A percentile compares a stretch with the other conserved stretches of the same genome.
These are phyloP conservation scores for Sordariomycetes sp. DNA, from an alignment of 2,329 filamentous ascomycete species.

Conservation along the genomic window DNA sequence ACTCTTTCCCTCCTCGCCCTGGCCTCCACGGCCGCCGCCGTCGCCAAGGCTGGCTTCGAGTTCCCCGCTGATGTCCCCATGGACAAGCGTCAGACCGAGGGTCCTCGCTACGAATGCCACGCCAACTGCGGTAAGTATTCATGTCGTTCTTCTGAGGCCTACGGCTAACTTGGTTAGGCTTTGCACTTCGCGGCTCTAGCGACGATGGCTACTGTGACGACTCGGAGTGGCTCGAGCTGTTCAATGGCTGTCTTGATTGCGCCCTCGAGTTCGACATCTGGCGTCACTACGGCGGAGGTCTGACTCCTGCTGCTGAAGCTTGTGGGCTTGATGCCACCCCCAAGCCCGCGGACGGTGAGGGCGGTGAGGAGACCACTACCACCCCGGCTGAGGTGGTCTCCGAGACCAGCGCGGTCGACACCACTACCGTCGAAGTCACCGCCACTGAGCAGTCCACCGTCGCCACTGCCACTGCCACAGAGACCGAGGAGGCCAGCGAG, in stretches of 20 bases:
- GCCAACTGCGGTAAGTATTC: slow-evolving; percentile 35
- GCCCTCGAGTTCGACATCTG: slow-evolving; percentile 32
- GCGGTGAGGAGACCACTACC: slow-evolving; percentile 6
- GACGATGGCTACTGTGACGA: slow-evolving; percentile 19
- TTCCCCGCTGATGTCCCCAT: slow-evolving; percentile 21
- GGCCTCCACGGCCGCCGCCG: slow-evolving; percentile 14
- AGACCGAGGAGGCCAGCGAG: not conserved
- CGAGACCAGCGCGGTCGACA: slow-evolving; percentile 5
- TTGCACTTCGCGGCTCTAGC: slow-evolving; percentile 16
- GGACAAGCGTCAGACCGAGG: slow-evolving; percentile 29
- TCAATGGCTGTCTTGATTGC: slow-evolving; percentile 34
- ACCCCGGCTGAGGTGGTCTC: slow-evolving; percentile 2
- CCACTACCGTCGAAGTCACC: slow-evolving; percentile 7
- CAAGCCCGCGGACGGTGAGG: slow-evolving; percentile 7
- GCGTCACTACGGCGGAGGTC: slow-evolving; percentile 28
- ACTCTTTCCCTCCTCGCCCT: slow-evolving; percentile 17
- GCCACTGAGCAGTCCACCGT: slow-evolving; percentile 2
- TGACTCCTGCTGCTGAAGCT: slow-evolving; percentile 24
- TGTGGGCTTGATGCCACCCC: slow-evolving; percentile 21
- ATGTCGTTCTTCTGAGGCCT: not conserved
- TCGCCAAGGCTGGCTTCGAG: slow-evolving; percentile 11
- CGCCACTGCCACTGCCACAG: slow-evolving; percentile 5
- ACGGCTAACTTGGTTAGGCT: slow-evolving; percentile 12
- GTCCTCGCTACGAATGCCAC: slow-evolving; percentile 35
- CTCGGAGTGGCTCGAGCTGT: slow-evolving; percentile 27